phyloP scores from a whole-genome alignment of 2,329 filamentous ascomycete species.

The Colletotrichum navitas region DNA sequence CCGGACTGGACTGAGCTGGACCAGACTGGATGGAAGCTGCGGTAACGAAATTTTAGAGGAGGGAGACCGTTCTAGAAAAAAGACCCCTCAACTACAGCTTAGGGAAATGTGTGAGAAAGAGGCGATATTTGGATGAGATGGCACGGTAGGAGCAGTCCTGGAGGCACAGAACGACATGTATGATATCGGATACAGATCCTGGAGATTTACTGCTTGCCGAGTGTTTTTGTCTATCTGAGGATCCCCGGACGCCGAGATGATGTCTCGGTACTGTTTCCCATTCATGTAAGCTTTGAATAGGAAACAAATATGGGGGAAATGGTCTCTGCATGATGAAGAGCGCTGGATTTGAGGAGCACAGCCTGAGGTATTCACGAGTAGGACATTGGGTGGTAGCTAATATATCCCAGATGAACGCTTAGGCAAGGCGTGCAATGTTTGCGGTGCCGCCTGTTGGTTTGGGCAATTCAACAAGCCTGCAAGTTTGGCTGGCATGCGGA shows the following conservation, averaged over 20 bases:
- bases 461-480: background rate
- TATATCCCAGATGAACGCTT: conserved; percentile 2
- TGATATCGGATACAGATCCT: background rate
- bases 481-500: background rate
- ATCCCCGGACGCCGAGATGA: background rate
- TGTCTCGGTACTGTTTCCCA: conserved; percentile 26
- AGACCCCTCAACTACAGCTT: background rate
- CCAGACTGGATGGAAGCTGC: background rate
- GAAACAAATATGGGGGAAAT: conserved; percentile 7
- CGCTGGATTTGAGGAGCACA: background rate
- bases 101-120: background rate
- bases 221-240: background rate
- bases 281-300: conserved; percentile 34
- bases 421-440: background rate
- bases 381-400: background rate
- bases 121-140: background rate
- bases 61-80: background rate
- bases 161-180: background rate
- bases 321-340: background rate
- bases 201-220: background rate
- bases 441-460: background rate
- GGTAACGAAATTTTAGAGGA: background rate
- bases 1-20: background rate
- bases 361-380: background rate
- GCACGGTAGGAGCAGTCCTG: background rate